A percentile compares a stretch with the other conserved stretches of the same genome.
Conservation (phyloP, 23 red algal genomes). For the Pyropia yezoensis region DNA sequence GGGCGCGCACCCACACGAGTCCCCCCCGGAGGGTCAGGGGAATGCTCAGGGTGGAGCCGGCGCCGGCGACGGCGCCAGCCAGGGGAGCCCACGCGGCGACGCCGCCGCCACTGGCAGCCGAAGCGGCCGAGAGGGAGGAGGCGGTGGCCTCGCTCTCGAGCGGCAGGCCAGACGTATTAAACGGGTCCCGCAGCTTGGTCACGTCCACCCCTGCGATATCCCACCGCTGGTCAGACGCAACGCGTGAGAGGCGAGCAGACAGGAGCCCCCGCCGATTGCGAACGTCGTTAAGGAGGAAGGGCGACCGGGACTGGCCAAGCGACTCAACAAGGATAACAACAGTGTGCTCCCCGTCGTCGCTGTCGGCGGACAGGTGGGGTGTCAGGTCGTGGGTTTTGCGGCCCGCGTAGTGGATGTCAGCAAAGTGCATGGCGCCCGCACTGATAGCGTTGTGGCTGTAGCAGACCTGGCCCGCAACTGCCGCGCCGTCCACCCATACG, state of each 20-base stretch:
- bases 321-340: slow-evolving; percentile 64
- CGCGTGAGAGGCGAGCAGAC: slow-evolving; percentile 46
- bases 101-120: background rate
- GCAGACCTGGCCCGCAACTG: slow-evolving; percentile 53
- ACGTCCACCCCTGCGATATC: slow-evolving; percentile 58
- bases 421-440: slow-evolving; percentile 76
- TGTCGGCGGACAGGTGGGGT: slow-evolving; percentile 12
- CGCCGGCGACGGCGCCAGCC: slow-evolving; percentile 4
- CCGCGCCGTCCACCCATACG: slow-evolving; percentile 68
- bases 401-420: slow-evolving; percentile 66
- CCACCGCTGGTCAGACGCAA: slow-evolving; percentile 31
- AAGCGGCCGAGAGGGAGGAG: no score
- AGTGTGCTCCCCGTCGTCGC: slow-evolving; percentile 49
- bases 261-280: slow-evolving; percentile 74
- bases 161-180: slow-evolving; percentile 68
- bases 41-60: background rate
- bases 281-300: slow-evolving; percentile 85
- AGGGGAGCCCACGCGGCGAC: background rate
- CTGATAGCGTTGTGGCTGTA: slow-evolving; percentile 76
- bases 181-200: slow-evolving; percentile 58
- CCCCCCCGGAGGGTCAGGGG: slow-evolving; percentile 24
- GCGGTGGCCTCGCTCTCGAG: slow-evolving; percentile 44
- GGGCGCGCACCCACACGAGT: slow-evolving; percentile 40
- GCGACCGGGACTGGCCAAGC: slow-evolving; percentile 64
- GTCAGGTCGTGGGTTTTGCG: slow-evolving; percentile 61